These are phyloP conservation scores for Aphelidium insulamus DNA, from an alignment of 371 early-diverging fungal genomes.

Conservation along the genomic window DNA sequence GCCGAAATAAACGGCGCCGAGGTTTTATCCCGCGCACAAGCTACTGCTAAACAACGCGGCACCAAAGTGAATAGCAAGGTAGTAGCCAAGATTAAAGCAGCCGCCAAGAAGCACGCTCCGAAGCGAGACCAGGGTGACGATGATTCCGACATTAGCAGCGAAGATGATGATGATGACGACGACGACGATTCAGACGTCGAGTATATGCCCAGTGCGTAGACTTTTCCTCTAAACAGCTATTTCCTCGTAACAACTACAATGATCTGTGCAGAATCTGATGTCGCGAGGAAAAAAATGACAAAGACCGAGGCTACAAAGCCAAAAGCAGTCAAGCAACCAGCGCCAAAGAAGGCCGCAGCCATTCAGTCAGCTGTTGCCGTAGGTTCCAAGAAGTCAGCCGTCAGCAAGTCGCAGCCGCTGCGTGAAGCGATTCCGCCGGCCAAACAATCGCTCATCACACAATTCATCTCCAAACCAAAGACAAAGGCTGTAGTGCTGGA, in stretches of 20 bases:
- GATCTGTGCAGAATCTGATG: no score
- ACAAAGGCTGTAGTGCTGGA: slow-evolving; percentile 6
- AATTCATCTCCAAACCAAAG: slow-evolving; percentile 2
- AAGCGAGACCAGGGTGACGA: no score
- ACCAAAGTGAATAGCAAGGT: slow-evolving; percentile 12
- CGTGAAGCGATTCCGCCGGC: slow-evolving; percentile 2
- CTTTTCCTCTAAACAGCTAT: no score
- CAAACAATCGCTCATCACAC: slow-evolving; percentile 1
- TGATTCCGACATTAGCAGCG: no score
- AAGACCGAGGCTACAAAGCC: slow-evolving; percentile 8
- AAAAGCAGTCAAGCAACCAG: slow-evolving; percentile 8
- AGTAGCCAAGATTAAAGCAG: slow-evolving; percentile 6
- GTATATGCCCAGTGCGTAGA: no score
- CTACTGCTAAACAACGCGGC: neutral
- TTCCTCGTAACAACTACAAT: no score
- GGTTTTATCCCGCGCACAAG: neutral
- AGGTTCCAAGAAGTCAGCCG: slow-evolving; percentile 5
- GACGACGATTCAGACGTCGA: no score
- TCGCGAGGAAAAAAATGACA: slow-evolving; percentile 9
- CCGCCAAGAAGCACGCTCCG: slow-evolving; percentile 9
- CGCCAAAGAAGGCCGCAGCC: slow-evolving; percentile 2
- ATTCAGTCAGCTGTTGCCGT: slow-evolving; percentile 12
- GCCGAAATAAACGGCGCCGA: slow-evolving; percentile 1
- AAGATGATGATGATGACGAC: no score
- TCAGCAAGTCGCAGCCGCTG: slow-evolving; percentile 1